Evolutionary conservation across 345 rosid species (phyloP), one percentile per base, ranked within the genome.

Genomic region (Crucihimalaya himalaica): DNA sequence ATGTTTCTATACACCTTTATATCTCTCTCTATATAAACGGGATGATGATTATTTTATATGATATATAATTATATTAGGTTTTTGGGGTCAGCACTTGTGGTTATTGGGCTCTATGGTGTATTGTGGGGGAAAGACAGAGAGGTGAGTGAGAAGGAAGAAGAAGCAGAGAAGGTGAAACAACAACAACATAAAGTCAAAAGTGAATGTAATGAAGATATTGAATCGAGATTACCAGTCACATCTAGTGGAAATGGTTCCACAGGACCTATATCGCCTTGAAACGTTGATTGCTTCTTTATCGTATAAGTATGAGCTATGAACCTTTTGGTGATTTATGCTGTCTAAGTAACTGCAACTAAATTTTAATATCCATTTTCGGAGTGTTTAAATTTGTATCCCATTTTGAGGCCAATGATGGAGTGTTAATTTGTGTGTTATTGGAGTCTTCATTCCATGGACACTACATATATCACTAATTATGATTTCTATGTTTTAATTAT

Each of bases 91-190:
- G 51, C 83, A 16, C 73, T 94, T 80, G 91, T 94, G 7, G 80
- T 94, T 29, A 79, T 55, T 5, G 99, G 99, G 6, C 84, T 90
- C 2, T 92, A 90, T 31, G 83, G 83, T 0, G 99, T 95, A 37
- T 82, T 95, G 6, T 95, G 97, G 97, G 99, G 97, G 14, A 95
- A 92, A 72, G 88, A 86, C 43, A 84, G 61, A 79, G 99, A 95
- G 79, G 29, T 47, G 29, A 82, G 69, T 9, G 65, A 71, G 45
- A 73, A 13, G 16, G 53, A 73, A 21, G 47, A 48, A 8, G 50
- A 40, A 28, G 63, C 50, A 27, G 75, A 63, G 64, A 59, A 48
- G 46, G 14, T 43, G 42, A 75, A 62, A 68, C 70, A 43, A 32
- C 70, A 43, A 23, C 48, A 32, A 16, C 28, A 5, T 19, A 48